Evolutionary conservation across 192 early-diverging fungal genomes (phyloP).

Genomic region (Radiomyces spectabilis): DNA sequence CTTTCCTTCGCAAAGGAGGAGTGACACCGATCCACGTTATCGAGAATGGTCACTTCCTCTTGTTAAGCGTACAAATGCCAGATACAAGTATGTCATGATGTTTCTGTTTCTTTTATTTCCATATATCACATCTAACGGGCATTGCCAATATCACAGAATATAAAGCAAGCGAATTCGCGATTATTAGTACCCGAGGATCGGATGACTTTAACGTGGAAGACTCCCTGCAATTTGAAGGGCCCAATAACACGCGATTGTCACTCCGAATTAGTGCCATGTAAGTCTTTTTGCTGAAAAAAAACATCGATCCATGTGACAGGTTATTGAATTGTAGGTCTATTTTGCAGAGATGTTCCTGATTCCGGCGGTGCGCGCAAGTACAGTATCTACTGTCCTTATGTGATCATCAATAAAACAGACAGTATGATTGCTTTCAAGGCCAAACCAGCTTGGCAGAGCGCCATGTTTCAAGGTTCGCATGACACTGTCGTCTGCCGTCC

Average conservation of each 20-base stretch:
- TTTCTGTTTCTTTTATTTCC: not conserved
- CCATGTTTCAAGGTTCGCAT: slow-evolving; percentile 68
- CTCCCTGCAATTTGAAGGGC: slow-evolving; percentile 59
- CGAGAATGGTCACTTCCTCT: slow-evolving; percentile 72
- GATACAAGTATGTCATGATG: slow-evolving; percentile 45
- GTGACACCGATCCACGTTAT: slow-evolving; percentile 74
- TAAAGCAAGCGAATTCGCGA: slow-evolving; percentile 68
- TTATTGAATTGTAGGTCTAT: not conserved
- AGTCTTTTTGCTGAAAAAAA: slow-evolving; percentile 10
- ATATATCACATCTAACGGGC: not conserved
- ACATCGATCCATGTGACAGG: not conserved
- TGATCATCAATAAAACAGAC: slow-evolving; percentile 91
- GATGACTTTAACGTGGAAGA: slow-evolving; percentile 77
- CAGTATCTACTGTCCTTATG: slow-evolving; percentile 89
- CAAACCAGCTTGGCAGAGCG: slow-evolving; percentile 72
- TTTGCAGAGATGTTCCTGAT: slow-evolving; percentile 48
- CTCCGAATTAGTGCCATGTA: slow-evolving; percentile 55
- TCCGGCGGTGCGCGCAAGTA: slow-evolving; percentile 72
- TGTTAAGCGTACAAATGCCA: slow-evolving; percentile 67
- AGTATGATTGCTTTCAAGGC: slow-evolving; percentile 69
- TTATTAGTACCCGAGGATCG: slow-evolving; percentile 75
- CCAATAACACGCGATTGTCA: slow-evolving; percentile 51
- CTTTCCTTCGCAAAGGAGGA: slow-evolving; percentile 60
- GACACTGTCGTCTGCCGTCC: slow-evolving; percentile 18
- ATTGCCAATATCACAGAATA: slow-evolving; percentile 37